Base-by-base conservation (phyloP, 768 basidiomycete species). In the Lactarius vividus region DNA sequence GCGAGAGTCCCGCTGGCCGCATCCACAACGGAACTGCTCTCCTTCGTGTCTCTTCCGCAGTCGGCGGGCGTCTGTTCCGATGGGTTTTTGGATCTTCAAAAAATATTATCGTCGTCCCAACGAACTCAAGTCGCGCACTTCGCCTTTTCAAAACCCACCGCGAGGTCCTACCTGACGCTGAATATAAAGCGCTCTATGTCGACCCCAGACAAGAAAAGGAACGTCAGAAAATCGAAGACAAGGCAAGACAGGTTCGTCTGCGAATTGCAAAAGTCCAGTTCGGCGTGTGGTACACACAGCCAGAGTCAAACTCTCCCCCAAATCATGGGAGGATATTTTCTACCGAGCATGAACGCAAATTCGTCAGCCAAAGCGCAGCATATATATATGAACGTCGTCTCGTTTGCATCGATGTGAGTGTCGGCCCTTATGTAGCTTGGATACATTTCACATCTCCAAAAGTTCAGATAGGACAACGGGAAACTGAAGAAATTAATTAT, bases 191-290 rank as follows among this genome's bases (percentile, higher is more conserved):
- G 15, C 72, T 72, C 2, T 77, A 75, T 56, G 72, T 77, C 1
- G 64, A 65, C 28, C 76, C 75, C 0, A 72, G 73, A 28, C 64
- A 73, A 18, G 75, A 75, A 42, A 74, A 74, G 64, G 61, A 68
- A 55, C 69, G 71, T 9, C 61, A 56, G 44, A 8, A 0, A 18
- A 49, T 65, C 4, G 74, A 75, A 33, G 69, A 70, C 0, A 74
- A 79, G 5, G 77, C 89, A 20, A 73, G 82, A 29, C 75, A 82
- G 8, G 56, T 28, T 53, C 78, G 77, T 20, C 76, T 91, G 33
- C 84, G 86, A 40, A 78, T 92, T 18, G 79, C 84, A 62, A 78
- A 79, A 18, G 77, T 92, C 53, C 91, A 92, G 74, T 87, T 92
- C 66, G 91, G 91, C 46, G 69, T 82, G 52, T 83, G 83, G 72